phyloP scores from a whole-genome alignment of 306 rosid species.

The Quercus variabilis region DNA sequence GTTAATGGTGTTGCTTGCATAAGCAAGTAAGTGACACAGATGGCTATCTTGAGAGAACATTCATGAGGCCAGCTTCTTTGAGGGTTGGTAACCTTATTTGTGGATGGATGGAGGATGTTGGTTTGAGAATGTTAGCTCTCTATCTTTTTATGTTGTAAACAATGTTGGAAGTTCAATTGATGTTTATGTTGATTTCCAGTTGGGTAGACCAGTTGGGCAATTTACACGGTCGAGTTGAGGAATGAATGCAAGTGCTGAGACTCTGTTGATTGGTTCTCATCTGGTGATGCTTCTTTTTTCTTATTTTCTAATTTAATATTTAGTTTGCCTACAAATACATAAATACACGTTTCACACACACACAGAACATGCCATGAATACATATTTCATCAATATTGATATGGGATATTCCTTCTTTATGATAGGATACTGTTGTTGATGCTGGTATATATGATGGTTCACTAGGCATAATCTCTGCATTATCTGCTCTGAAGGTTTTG shows the following conservation, averaged over 20 bases:
- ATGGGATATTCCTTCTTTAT: slow-evolving; percentile 16
- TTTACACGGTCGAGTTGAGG: slow-evolving; percentile 84
- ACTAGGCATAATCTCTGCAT: slow-evolving; percentile 76
- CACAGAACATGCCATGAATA: background rate
- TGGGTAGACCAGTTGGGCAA: slow-evolving; percentile 94
- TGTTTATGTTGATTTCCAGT: slow-evolving; percentile 47
- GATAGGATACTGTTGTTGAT: slow-evolving; percentile 88
- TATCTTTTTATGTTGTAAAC: slow-evolving; percentile 19
- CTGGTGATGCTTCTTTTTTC: slow-evolving; percentile 43
- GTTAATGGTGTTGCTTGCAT: slow-evolving; percentile 28
- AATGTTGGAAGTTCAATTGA: slow-evolving; percentile 29
- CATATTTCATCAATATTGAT: background rate
- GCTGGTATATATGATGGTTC: slow-evolving; percentile 93
- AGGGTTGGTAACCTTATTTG: slow-evolving; percentile 58
- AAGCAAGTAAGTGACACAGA: slow-evolving; percentile 71
- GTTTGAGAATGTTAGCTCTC: slow-evolving; percentile 87
- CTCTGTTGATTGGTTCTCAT: slow-evolving; percentile 87
- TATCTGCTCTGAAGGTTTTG: slow-evolving; percentile 82
- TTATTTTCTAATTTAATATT: background rate
- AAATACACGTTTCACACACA: background rate
- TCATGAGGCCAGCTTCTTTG: slow-evolving; percentile 80
- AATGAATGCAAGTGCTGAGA: slow-evolving; percentile 59
- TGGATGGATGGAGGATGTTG: slow-evolving; percentile 95
- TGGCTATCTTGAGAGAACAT: slow-evolving; percentile 88
- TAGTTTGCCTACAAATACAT: background rate